phyloP scores from a whole-genome alignment of 805 yeast genomes.

The Hanseniaspora lindneri region DNA sequence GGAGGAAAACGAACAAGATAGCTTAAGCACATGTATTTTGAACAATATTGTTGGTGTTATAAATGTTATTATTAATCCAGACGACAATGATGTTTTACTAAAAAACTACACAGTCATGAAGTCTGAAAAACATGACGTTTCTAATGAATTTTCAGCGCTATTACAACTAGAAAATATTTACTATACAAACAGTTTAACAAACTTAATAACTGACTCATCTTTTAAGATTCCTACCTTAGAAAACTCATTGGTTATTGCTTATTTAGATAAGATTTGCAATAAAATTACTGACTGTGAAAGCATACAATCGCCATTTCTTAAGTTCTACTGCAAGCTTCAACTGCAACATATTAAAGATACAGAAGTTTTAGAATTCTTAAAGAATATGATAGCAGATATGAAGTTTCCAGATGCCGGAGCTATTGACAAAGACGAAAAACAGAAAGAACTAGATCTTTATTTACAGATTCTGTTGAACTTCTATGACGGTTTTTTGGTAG shows the following conservation, averaged over 20 bases:
- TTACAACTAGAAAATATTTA: constrained; percentile 4
- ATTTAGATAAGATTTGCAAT: background rate
- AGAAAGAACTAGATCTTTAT: constrained; percentile 20
- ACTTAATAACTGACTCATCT: background rate
- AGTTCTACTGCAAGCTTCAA: background rate
- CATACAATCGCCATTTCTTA: background rate
- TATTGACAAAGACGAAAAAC: constrained; percentile 23
- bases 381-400: constrained; percentile 24
- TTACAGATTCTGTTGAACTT: constrained; percentile 26
- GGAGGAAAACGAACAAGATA: background rate
- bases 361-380: constrained; percentile 17
- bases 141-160: background rate
- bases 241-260: background rate
- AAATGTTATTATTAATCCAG: background rate
- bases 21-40: background rate
- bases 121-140: background rate
- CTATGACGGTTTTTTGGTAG: constrained; percentile 18
- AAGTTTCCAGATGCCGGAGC: constrained; percentile 39
- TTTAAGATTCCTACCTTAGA: constrained; percentile 3
- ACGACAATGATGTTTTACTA: background rate
- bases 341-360: constrained; percentile 19
- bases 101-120: background rate
- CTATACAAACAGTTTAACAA: background rate
- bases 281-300: background rate
- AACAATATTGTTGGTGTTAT: constrained; percentile 1